Conservation (phyloP, 1,139 yeast species). For the Kurtzmaniella natalensis region DNA sequence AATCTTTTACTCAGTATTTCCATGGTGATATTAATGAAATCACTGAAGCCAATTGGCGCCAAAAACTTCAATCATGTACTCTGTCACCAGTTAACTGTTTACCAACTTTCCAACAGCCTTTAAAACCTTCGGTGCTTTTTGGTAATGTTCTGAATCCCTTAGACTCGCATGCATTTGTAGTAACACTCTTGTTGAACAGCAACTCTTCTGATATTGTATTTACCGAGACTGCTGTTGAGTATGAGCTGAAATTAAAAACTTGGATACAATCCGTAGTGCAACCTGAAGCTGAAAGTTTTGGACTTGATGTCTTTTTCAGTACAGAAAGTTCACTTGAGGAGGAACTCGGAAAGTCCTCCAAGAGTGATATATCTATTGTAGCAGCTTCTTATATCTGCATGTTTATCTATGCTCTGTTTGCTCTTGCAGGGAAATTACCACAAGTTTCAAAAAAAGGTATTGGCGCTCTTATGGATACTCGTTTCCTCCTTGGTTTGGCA, state of each 20-base stretch:
- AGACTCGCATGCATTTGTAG: slow-evolving; percentile 65
- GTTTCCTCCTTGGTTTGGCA: slow-evolving; percentile 71
- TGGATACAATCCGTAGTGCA: slow-evolving; percentile 42
- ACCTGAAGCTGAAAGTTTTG: slow-evolving; percentile 37
- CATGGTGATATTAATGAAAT: slow-evolving; percentile 56
- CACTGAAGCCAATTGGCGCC: slow-evolving; percentile 50
- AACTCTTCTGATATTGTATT: slow-evolving; percentile 30
- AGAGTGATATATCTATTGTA: slow-evolving; percentile 71
- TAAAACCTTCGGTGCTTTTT: slow-evolving; percentile 66
- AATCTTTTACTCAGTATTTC: slow-evolving; percentile 87
- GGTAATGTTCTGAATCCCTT: slow-evolving; percentile 43
- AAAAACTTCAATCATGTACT: slow-evolving; percentile 55
- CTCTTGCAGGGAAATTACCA: slow-evolving; percentile 60
- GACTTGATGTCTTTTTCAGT: slow-evolving; percentile 65
- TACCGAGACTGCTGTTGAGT: slow-evolving; percentile 43
- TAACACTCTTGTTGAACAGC: slow-evolving; percentile 59
- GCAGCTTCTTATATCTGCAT: slow-evolving; percentile 75
- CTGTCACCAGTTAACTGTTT: slow-evolving; percentile 83
- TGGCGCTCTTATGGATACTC: slow-evolving; percentile 47
- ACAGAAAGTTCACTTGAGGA: slow-evolving; percentile 82
- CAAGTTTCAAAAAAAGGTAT: slow-evolving; percentile 17
- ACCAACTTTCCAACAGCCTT: slow-evolving; percentile 88
- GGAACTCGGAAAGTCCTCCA: slow-evolving; percentile 77
- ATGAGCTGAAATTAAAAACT: slow-evolving; percentile 62
- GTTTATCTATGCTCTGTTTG: slow-evolving; percentile 85